Conservation (phyloP, 352 stramenopile species). For the Phytophthora citricola region DNA sequence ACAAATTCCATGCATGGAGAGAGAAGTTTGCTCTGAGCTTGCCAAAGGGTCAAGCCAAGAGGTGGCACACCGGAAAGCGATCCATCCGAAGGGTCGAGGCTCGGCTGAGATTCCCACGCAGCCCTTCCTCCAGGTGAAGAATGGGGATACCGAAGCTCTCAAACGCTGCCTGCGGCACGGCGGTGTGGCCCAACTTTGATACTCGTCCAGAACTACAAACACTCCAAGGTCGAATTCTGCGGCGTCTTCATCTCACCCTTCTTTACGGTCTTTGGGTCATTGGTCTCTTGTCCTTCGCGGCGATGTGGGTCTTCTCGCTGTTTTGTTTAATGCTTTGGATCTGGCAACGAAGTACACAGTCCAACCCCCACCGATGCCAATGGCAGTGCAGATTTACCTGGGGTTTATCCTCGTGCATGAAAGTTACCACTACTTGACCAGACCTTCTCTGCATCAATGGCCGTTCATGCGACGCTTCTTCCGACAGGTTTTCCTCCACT, state of each 20-base stretch:
- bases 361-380: constrained; percentile 11
- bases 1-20: not conserved
- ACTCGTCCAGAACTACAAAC: constrained; percentile 34
- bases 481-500: constrained; percentile 50
- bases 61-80: not conserved
- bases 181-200: constrained; percentile 30
- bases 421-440: constrained; percentile 44
- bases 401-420: constrained; percentile 49
- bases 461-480: constrained; percentile 43
- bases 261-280: constrained; percentile 37
- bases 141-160: constrained; percentile 9
- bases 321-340: constrained; percentile 20
- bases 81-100: constrained; percentile 12
- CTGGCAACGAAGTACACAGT: constrained; percentile 6
- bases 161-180: constrained; percentile 24
- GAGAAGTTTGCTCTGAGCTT: too few species aligned
- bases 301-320: constrained; percentile 27
- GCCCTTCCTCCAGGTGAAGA: not conserved
- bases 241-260: constrained; percentile 38
- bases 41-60: not conserved
- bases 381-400: constrained; percentile 36
- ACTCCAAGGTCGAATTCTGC: constrained; percentile 37
- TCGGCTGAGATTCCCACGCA: too few species aligned
- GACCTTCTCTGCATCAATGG: constrained; percentile 43
- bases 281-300: constrained; percentile 38